Base-by-base conservation (phyloP, 495 filamentous ascomycete genomes). In the Thermochaetoides thermophila region DNA sequence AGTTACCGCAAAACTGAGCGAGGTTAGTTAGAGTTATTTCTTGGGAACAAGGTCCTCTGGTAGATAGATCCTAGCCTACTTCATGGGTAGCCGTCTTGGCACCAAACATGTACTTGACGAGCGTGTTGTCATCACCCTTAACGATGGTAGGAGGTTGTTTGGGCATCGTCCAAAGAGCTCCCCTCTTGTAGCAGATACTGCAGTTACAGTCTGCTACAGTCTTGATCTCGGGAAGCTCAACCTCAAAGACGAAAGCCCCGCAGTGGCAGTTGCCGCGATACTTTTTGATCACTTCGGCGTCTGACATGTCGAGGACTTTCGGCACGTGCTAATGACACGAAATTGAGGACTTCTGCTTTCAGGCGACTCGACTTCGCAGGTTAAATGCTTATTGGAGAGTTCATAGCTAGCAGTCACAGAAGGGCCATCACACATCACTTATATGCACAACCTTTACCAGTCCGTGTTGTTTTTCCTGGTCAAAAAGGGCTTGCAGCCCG, bases 241-340 rank as follows among this genome's bases (percentile, higher is more conserved):
- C 34, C 40, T 59, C 61, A 43, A 59, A 73, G 35, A 67, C 49
- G 34, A 63, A 63, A 24, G 53, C 50, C 2, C 48, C 52, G 49
- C 70, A 74, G 49, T 72, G 68, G 57, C 69, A 74, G 48, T 60
- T 71, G 45, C 65, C 70, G 7, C 64, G 55, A 50, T 71, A 73
- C 35, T 57, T 63, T 40, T 64, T 64, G 34, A 55, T 33, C 17
- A 36, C 22, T 18, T 44, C 35, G 14, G 34, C 21, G 5, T 50
- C 41, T 7, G 45, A 27, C 46, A 50, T 50, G 13, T 13, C n/a
- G n/a, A n/a, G n/a, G n/a, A n/a, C n/a, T n/a, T n/a, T n/a, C n/a
- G n/a, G n/a, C n/a, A n/a, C n/a, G n/a, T n/a, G n/a, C n/a, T n/a
- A n/a, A n/a, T n/a, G n/a, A n/a, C n/a, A n/a, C n/a, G n/a, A n/a